Evolutionary conservation across 441 rosid genomes (phyloP).

Genomic region (Arabidopsis hybrid): DNA sequence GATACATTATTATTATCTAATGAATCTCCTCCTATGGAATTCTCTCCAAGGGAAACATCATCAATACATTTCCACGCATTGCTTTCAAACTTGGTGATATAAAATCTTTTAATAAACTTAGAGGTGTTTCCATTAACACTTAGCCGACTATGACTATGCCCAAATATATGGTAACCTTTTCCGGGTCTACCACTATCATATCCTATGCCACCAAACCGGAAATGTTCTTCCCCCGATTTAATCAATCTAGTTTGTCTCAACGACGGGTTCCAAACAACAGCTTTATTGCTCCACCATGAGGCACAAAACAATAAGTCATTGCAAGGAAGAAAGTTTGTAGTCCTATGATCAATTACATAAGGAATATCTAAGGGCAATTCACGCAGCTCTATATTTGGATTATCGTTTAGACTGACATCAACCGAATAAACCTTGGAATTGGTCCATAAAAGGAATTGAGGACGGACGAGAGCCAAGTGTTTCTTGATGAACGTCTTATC

Average conservation of each 20-base stretch:
- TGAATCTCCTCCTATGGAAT: neutral
- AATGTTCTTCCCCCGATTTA: neutral
- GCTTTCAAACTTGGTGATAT: neutral
- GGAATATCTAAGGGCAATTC: neutral
- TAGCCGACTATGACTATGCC: neutral
- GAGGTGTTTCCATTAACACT: neutral
- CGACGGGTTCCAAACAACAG: neutral
- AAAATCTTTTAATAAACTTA: neutral
- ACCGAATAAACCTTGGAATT: neutral
- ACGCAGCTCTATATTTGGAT: neutral
- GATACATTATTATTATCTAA: neutral
- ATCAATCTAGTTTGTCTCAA: neutral
- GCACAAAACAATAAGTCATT: constrained; percentile 5
- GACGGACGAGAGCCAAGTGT: neutral
- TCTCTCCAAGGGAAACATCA: neutral
- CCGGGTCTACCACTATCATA: neutral
- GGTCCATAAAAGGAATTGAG: neutral
- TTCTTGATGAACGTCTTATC: neutral
- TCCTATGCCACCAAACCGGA: constrained; percentile 4
- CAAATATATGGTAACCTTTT: neutral
- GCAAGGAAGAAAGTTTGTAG: neutral
- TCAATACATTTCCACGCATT: neutral
- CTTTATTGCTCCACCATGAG: neutral
- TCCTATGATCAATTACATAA: neutral
- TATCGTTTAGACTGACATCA: neutral